Evolutionary conservation across 257 asterid genomes (phyloP).

Genomic region (Nicotiana tomentosiformis): DNA sequence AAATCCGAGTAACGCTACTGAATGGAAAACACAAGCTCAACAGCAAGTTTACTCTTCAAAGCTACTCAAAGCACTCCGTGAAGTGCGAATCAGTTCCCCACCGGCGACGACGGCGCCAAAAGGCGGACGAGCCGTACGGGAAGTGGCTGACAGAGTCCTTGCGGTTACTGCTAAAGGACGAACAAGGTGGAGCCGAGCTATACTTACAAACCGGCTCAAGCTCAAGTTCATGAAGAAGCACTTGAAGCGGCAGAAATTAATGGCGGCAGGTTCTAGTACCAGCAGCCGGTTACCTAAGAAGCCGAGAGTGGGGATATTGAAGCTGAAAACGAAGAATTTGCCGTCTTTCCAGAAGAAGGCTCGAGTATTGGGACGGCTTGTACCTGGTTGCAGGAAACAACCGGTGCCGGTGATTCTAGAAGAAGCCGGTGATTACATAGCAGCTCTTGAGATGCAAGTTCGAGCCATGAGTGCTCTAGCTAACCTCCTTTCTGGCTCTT

Average conservation of each 20-base stretch:
- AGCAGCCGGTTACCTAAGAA: slow-evolving; percentile 54
- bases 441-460: slow-evolving; percentile 97
- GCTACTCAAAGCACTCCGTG: slow-evolving; percentile 79
- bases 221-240: slow-evolving; percentile 69
- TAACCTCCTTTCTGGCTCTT: slow-evolving; percentile 59
- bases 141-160: slow-evolving; percentile 67
- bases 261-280: slow-evolving; percentile 34
- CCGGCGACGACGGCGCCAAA: slow-evolving; percentile 27
- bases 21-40: slow-evolving; percentile 73
- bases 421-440: slow-evolving; percentile 81
- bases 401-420: slow-evolving; percentile 82
- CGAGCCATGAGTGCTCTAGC: slow-evolving; percentile 89
- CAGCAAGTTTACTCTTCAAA: slow-evolving; percentile 79
- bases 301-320: slow-evolving; percentile 50
- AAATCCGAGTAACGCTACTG: not conserved
- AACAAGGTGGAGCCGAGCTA: slow-evolving; percentile 91
- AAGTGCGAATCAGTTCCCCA: slow-evolving; percentile 33
- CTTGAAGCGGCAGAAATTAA: slow-evolving; percentile 41
- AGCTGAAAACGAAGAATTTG: slow-evolving; percentile 59
- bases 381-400: slow-evolving; percentile 91
- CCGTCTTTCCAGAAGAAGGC: slow-evolving; percentile 81
- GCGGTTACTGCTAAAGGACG: slow-evolving; percentile 87
- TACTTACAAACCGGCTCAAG: slow-evolving; percentile 62
- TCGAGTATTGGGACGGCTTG: slow-evolving; percentile 57
- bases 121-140: slow-evolving; percentile 46